phyloP scores from a whole-genome alignment of 768 basidiomycete species.

The Kwoniella sp. region DNA sequence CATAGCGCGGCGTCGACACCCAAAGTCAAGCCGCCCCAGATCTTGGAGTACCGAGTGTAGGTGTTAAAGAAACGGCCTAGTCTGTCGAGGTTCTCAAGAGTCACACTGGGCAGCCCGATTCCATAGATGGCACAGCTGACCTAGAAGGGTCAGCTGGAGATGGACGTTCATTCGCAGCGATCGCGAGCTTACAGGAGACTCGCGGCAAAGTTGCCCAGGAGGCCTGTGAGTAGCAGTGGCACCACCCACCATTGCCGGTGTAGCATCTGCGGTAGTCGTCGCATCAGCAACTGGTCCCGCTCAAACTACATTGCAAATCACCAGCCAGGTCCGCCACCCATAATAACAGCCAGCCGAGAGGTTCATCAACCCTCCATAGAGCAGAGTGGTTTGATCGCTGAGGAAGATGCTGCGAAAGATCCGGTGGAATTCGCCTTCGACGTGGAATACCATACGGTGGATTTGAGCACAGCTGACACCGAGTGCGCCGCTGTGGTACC shows the following conservation, averaged over 20 bases:
- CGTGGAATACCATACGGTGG: background rate
- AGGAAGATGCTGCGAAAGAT: conserved; percentile 1
- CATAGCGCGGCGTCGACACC: conserved; percentile 1
- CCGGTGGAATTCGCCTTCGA: background rate
- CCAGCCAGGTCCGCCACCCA: conserved; percentile 1
- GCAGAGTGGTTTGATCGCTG: background rate
- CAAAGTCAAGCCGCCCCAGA: conserved; percentile 8
- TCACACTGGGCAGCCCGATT: background rate
- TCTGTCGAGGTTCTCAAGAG: background rate
- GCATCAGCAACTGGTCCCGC: background rate
- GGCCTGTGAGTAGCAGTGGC: background rate
- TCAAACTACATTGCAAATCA: background rate
- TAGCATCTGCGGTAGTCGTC: background rate
- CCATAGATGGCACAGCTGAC: background rate
- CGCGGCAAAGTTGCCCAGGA: background rate
- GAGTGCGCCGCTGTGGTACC: background rate
- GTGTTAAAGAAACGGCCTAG: background rate
- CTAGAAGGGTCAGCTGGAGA: background rate
- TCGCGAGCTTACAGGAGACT: background rate
- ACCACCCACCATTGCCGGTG: conserved; percentile 3
- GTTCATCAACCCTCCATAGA: conserved; percentile 1
- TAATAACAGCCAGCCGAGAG: background rate
- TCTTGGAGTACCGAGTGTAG: background rate
- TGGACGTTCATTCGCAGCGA: background rate
- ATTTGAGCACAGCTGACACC: conserved; percentile 3